Evolutionary conservation across 352 stramenopile genomes (phyloP).

Genomic region (Pythium scleroteichum): DNA sequence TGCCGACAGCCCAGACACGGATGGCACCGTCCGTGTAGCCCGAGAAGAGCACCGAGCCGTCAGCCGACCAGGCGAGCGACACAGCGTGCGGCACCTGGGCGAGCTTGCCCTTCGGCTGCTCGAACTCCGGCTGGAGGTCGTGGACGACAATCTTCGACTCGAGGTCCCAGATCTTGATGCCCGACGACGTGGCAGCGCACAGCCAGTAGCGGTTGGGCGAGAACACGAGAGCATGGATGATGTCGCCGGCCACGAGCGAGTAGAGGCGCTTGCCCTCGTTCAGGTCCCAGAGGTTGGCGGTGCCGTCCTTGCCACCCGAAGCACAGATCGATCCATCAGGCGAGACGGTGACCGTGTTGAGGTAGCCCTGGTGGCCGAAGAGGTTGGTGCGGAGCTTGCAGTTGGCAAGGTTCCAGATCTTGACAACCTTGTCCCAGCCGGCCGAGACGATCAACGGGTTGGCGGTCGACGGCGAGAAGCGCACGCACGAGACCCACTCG

Average conservation of each 20-base stretch:
- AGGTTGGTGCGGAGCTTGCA: conserved; percentile 99
- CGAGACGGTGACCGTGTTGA: conserved; percentile 99
- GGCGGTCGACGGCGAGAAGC: conserved; percentile 96
- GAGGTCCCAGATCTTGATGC: conserved; percentile 99
- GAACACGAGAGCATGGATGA: conserved; percentile 98
- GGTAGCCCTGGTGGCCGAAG: conserved; percentile 98
- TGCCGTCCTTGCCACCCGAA: conserved; percentile 99
- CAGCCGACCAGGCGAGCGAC: conserved; percentile 97
- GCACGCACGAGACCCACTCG: conserved; percentile 99
- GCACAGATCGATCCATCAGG: conserved; percentile 99
- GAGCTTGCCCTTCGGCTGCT: conserved; percentile 92
- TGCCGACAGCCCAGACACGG: conserved; percentile 92
- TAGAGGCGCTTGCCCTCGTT: conserved; percentile 99
- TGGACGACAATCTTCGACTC: conserved; percentile 99
- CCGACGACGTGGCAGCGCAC: conserved; percentile 97
- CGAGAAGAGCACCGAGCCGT: conserved; percentile 98
- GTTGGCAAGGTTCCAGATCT: conserved; percentile 99
- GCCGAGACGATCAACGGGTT: conserved; percentile 98
- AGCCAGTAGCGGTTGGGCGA: conserved; percentile 99
- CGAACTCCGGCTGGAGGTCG: conserved; percentile 94
- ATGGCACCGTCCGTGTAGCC: conserved; percentile 99
- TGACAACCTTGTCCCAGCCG: conserved; percentile 99
- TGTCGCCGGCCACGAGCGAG: conserved; percentile 97
- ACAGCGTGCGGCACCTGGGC: conserved; percentile 95
- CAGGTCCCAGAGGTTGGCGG: conserved; percentile 99